Conservation (phyloP, 2,329 filamentous ascomycete genomes). For the Ceratocystis lukuohia region DNA sequence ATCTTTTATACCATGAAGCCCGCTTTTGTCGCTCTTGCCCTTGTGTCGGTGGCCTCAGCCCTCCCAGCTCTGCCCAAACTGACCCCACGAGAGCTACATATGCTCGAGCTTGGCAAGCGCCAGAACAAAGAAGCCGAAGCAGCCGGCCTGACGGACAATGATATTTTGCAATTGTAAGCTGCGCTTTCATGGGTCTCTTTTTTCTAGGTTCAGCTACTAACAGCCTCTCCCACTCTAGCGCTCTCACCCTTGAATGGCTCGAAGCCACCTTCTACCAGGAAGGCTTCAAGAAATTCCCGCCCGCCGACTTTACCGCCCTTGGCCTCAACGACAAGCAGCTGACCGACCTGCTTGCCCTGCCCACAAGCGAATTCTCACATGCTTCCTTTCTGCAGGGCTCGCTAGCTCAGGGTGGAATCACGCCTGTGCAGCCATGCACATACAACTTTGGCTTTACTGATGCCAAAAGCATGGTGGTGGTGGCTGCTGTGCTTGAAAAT, state of each 20-base stretch:
- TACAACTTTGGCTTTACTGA: constrained; percentile 61
- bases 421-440: constrained; percentile 53
- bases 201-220: neutral
- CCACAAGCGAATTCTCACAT: constrained; percentile 44
- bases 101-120: constrained; percentile 36
- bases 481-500: constrained; percentile 56
- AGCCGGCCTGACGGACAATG: constrained; percentile 37
- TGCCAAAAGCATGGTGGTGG: constrained; percentile 53
- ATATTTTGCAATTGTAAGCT: constrained; percentile 46
- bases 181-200: neutral
- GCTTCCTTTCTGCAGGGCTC: constrained; percentile 35
- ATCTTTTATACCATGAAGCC: constrained; percentile 31
- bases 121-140: constrained; percentile 37
- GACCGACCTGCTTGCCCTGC: constrained; percentile 46
- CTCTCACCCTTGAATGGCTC: constrained; percentile 61
- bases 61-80: constrained; percentile 35
- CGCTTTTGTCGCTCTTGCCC: constrained; percentile 30
- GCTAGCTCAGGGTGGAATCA: constrained; percentile 47
- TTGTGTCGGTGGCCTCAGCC: constrained; percentile 35
- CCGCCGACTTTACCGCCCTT: constrained; percentile 47
- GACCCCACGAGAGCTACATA: constrained; percentile 32
- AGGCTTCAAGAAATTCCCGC: constrained; percentile 54
- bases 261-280: constrained; percentile 60
- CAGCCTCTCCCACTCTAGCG: constrained; percentile 27
- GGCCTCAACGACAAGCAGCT: constrained; percentile 25